phyloP scores from a whole-genome alignment of 768 basidiomycete species.

The Hypsizygus marmoreus region DNA sequence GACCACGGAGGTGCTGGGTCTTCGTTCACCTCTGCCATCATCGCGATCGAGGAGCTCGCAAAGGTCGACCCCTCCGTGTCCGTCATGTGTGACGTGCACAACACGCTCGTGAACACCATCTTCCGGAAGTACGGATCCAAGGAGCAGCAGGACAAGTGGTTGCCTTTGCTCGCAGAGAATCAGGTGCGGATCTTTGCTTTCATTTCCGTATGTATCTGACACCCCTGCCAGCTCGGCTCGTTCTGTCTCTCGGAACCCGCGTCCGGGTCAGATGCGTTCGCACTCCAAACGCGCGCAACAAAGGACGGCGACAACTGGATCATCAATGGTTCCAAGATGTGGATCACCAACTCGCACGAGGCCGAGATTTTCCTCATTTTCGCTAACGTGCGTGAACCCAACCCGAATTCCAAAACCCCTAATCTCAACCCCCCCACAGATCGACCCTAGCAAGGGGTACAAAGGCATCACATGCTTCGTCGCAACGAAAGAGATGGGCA shows the following conservation, averaged over 20 bases:
- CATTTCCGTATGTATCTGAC: not conserved
- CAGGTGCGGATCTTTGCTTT: slow-evolving; percentile 53
- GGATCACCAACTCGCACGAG: slow-evolving; percentile 96
- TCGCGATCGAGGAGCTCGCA: slow-evolving; percentile 96
- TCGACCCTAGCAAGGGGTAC: slow-evolving; percentile 92
- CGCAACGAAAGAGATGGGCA: slow-evolving; percentile 94
- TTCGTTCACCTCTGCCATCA: slow-evolving; percentile 93
- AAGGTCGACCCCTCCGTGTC: slow-evolving; percentile 96
- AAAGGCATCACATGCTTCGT: slow-evolving; percentile 99
- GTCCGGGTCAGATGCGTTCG: slow-evolving; percentile 97
- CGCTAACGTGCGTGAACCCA: slow-evolving; percentile 79
- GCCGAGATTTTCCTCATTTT: slow-evolving; percentile 93
- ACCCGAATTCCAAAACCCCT: not conserved
- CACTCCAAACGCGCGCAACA: slow-evolving; percentile 88
- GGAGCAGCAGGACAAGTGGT: slow-evolving; percentile 85
- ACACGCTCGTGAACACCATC: slow-evolving; percentile 96
- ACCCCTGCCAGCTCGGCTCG: slow-evolving; percentile 74
- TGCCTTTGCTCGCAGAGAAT: slow-evolving; percentile 77
- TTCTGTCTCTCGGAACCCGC: slow-evolving; percentile 94
- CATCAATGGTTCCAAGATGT: slow-evolving; percentile 98
- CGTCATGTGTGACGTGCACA: slow-evolving; percentile 97
- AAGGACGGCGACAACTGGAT: slow-evolving; percentile 86
- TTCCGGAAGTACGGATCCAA: slow-evolving; percentile 83
- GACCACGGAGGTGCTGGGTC: slow-evolving; percentile 87
- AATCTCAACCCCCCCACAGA: slow-evolving; percentile 35